Evolutionary conservation across 257 asterid genomes (phyloP), one percentile per base, ranked within the genome.

Genomic region (Datura wrightii): DNA sequence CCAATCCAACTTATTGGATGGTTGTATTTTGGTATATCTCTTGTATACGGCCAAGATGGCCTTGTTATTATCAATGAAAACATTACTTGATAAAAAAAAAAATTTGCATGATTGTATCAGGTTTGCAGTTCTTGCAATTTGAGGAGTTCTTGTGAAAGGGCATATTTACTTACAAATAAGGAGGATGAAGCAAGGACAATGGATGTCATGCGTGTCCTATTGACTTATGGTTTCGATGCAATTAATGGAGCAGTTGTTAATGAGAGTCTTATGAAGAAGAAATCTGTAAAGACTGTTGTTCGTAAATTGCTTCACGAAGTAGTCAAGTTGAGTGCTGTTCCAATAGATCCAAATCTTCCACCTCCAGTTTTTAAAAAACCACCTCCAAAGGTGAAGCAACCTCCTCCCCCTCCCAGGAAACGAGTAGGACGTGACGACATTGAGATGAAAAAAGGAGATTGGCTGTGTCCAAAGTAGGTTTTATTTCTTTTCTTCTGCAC

Each of bases 391-490:
- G 95, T 96, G 87, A 96, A 96, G 91, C 94, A 88, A 78, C 98
- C 98, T 69, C 98, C 99, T 83, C 98, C 98, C 11, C 90, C 95
- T 86, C 98, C 98, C 55, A 96, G 85, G 90, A 96, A 87, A 86
- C 92, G 94, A 58, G 90, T 96, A 11, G 99, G 98, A 34, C 98
- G 98, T 70, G 89, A 89, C 78, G 99, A 94, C 80, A 84, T 96
- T 89, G 99, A 96, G 89, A 93, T 94, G 99, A 96, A 96, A 87
- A 93, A 93, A 91, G 99, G 99, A 0, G 99, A 96, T 87, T 96
- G 99, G 98, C 98, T 96, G 70, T 96, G 99, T 82, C 88, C 91
- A 14, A 96, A 96, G 99, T 96, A 92, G 46, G 96, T 88, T 90
- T 86, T 18, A 5, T 79, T 55, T 82, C 85, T 37, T 59, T 83